Evolutionary conservation across 495 filamentous ascomycete species (phyloP), one percentile per base, ranked within the genome.

Genomic region (Xylaria nigripes): DNA sequence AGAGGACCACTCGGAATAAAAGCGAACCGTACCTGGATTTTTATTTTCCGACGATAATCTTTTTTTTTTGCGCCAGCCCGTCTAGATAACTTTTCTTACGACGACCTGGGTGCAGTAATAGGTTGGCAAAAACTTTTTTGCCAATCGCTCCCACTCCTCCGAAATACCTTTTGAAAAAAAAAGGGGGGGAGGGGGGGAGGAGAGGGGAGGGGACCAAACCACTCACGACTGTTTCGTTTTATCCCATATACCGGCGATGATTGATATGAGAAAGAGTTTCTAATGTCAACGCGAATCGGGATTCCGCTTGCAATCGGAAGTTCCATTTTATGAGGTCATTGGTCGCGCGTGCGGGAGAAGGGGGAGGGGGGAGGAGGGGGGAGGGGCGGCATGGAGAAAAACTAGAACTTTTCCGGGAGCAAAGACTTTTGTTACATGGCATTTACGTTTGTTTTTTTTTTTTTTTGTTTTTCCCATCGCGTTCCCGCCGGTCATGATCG

Each of bases 1-100:
- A 50, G 72, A 72, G 25, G 72, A 77, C 59, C 69, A 77, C 41
- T 76, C 73, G 22, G 70, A 74, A 48, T 75, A 64, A 61, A 58
- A 36, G 47, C 55, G 56, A 15, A 4, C 7, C 12, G 32, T 29
- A 29, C 9, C 9, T 29, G 9, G 9, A 29, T 3, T n/a, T n/a
- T n/a, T n/a, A 29, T 4, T 34, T 34, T 34, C 32, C 32, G 12
- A 34, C 32, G 32, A 45, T 47, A 55, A 59, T 51, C n/a, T 51
- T 45, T 42, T 55, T 51, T 46, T 53, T 40, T 47, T 61, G 45
- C 55, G 40, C 51, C 46, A 57, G 54, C 24, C 61, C 54, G 58
- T 51, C 50, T 59, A 61, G 50, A 61, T 53, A 48, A 58, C 38
- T 59, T 61, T 45, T 55, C 38, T 54, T 59, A 46, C 52, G 56